phyloP scores from a whole-genome alignment of 2,329 filamentous ascomycete genomes.

The Fusarium sp. region DNA sequence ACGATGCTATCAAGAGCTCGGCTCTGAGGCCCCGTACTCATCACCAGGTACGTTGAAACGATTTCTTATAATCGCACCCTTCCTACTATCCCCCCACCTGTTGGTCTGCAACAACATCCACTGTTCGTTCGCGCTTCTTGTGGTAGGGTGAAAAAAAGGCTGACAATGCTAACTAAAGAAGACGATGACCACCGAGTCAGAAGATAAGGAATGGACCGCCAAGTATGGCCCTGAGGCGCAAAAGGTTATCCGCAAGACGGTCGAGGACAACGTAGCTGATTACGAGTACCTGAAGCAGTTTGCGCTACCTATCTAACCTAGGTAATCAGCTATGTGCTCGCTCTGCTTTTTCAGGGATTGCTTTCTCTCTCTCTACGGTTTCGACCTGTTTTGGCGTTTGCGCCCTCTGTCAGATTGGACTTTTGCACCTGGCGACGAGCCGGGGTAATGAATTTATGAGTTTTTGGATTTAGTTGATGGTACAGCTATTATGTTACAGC shows the following conservation, averaged over 20 bases:
- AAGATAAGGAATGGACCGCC: slow-evolving; percentile 75
- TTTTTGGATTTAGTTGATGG: slow-evolving; percentile 39
- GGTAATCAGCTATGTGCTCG: background rate
- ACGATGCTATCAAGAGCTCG: slow-evolving; percentile 88
- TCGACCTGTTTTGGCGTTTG: slow-evolving; percentile 1
- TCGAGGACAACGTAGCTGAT: slow-evolving; percentile 75
- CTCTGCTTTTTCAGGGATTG: slow-evolving; percentile 2
- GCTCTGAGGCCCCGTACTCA: slow-evolving; percentile 76
- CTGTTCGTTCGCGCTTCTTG: slow-evolving; percentile 33
- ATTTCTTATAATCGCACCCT: slow-evolving; percentile 21
- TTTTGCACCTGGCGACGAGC: slow-evolving; percentile 8
- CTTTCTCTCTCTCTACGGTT: slow-evolving; percentile 4
- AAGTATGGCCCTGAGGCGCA: slow-evolving; percentile 79
- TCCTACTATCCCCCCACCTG: slow-evolving; percentile 24
- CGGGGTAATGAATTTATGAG: slow-evolving; percentile 26
- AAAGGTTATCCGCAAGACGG: slow-evolving; percentile 74
- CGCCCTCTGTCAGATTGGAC: slow-evolving; percentile 23
- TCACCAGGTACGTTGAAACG: slow-evolving; percentile 61
- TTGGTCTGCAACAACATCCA: slow-evolving; percentile 34
- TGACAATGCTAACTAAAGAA: slow-evolving; percentile 57
- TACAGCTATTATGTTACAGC: slow-evolving; percentile 45
- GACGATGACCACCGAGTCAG: slow-evolving; percentile 69
- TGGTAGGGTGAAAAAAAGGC: slow-evolving; percentile 32
- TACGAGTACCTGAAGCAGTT: slow-evolving; percentile 88
- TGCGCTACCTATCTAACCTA: slow-evolving; percentile 33